Percentiles rank a stretch among this genome's conserved stretches.
phyloP scores from a whole-genome alignment of 1,284 basidiomycete species.

The Boletellus deceptivus region DNA sequence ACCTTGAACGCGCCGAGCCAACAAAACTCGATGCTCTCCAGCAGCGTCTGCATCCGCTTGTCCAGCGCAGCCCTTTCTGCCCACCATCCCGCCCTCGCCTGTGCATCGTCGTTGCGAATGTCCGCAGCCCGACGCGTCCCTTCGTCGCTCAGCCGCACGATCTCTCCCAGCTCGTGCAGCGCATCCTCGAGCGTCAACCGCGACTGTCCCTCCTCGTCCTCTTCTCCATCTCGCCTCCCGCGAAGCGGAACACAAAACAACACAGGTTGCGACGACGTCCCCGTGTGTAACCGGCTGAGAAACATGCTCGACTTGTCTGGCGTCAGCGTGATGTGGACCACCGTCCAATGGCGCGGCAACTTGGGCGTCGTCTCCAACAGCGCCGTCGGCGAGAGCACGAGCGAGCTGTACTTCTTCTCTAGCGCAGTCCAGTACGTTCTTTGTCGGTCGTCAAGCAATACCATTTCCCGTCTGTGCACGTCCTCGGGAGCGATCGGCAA shows the following conservation, averaged over 20 bases:
- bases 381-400: constrained; percentile 20
- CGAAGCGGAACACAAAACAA: constrained; percentile 90
- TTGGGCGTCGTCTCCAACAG: constrained; percentile 27
- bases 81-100: constrained; percentile 85
- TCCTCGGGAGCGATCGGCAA: neutral
- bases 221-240: constrained; percentile 75
- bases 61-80: constrained; percentile 75
- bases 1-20: constrained; percentile 99
- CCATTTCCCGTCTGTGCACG: constrained; percentile 1
- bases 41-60: constrained; percentile 67
- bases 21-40: constrained; percentile 88
- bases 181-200: constrained; percentile 78
- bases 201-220: constrained; percentile 46
- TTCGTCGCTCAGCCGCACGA: constrained; percentile 77
- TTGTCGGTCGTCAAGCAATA: constrained; percentile 33
- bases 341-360: constrained; percentile 81
- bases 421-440: constrained; percentile 37
- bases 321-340: constrained; percentile 82
- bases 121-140: constrained; percentile 73
- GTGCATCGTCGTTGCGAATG: constrained; percentile 62
- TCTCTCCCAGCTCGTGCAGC: constrained; percentile 70
- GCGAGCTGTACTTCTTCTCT: constrained; percentile 34
- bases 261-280: constrained; percentile 54
- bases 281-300: constrained; percentile 68
- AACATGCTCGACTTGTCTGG: constrained; percentile 84